Evolutionary conservation across 2,329 filamentous ascomycete species (phyloP).

Genomic region (Leptosphaerulina australis): DNA sequence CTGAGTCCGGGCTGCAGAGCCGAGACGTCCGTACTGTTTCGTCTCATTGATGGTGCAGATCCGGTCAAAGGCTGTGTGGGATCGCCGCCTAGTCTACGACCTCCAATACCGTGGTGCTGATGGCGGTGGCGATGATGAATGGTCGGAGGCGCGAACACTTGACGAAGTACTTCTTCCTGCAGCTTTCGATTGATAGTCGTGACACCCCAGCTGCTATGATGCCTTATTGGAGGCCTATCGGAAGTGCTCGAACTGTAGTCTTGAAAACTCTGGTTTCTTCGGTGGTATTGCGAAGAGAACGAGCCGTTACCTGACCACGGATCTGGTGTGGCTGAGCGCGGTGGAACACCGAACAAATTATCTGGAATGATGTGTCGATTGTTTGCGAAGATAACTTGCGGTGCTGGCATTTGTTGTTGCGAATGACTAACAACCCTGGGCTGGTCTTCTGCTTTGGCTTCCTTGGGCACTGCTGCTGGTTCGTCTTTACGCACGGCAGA

Average conservation of each 20-base stretch:
- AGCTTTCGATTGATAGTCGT: conserved; percentile 88
- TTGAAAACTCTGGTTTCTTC: conserved; percentile 45
- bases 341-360: conserved; percentile 73
- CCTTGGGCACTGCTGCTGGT: conserved; percentile 17
- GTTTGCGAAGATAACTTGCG: conserved; percentile 91
- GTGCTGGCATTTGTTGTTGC: conserved; percentile 73
- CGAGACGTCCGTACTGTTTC: conserved; percentile 49
- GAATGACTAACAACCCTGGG: conserved; percentile 72
- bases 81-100: conserved; percentile 42
- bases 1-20: conserved; percentile 31
- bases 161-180: conserved; percentile 88
- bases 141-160: conserved; percentile 84
- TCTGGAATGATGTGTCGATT: conserved; percentile 92
- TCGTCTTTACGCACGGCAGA: conserved; percentile 27
- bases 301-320: conserved; percentile 41
- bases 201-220: conserved; percentile 76
- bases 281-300: conserved; percentile 42
- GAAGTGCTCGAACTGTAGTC: conserved; percentile 32
- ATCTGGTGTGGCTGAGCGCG: conserved; percentile 48
- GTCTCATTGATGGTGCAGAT: conserved; percentile 44
- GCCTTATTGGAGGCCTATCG: conserved; percentile 53
- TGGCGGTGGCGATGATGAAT: conserved; percentile 80
- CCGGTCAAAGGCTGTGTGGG: conserved; percentile 34
- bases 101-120: conserved; percentile 68
- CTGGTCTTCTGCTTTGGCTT: conserved; percentile 24